Conservation (phyloP, 2,329 filamentous ascomycete species). For the Pyrenophora teres region DNA sequence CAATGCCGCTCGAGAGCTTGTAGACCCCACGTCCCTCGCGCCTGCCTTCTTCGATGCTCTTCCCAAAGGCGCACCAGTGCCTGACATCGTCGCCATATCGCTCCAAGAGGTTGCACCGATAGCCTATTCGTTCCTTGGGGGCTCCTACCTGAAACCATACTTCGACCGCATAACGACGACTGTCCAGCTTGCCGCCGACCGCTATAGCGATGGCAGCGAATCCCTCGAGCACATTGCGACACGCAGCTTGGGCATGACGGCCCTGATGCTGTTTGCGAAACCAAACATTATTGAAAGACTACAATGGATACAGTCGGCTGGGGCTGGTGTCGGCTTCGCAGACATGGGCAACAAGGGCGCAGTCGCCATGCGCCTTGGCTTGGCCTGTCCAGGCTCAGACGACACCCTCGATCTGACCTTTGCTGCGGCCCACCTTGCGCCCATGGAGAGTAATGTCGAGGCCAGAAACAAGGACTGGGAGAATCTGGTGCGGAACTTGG, state of each 20-base stretch:
- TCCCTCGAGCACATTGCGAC: conserved; percentile 72
- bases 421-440: conserved; percentile 83
- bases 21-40: conserved; percentile 73
- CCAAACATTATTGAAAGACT: conserved; percentile 63
- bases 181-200: conserved; percentile 68
- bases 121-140: conserved; percentile 81
- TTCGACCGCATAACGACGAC: conserved; percentile 72
- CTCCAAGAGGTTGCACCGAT: conserved; percentile 91
- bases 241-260: conserved; percentile 86
- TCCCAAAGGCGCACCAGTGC: conserved; percentile 58
- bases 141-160: conserved; percentile 77
- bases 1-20: conserved; percentile 77
- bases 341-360: conserved; percentile 97
- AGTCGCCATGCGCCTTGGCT: conserved; percentile 74
- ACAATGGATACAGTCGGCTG: conserved; percentile 71
- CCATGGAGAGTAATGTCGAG: conserved; percentile 78
- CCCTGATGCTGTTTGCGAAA: conserved; percentile 80
- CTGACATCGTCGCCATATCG: conserved; percentile 67
- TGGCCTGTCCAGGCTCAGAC: conserved; percentile 51
- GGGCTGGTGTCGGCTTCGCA: conserved; percentile 80
- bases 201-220: conserved; percentile 46
- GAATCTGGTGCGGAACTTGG: conserved; percentile 76
- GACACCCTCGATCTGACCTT: conserved; percentile 73
- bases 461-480: conserved; percentile 88
- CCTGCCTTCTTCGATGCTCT: conserved; percentile 62